phyloP scores from a whole-genome alignment of 2,329 filamentous ascomycete genomes.

The Geosmithia flava region DNA sequence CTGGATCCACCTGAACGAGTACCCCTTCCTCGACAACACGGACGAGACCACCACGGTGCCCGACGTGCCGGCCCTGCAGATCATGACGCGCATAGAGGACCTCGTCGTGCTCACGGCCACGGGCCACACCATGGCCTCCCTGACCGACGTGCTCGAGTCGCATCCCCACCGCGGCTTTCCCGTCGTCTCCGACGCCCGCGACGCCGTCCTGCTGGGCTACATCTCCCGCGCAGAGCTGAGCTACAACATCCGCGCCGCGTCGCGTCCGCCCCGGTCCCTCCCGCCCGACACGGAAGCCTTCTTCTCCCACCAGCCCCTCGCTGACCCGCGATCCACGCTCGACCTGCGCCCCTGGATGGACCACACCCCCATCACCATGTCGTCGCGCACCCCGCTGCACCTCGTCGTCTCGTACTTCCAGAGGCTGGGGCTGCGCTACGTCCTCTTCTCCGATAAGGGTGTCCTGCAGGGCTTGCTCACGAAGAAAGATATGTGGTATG shows the following conservation, averaged over 20 bases:
- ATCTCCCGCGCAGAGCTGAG: conserved; percentile 84
- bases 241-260: conserved; percentile 54
- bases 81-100: conserved; percentile 91
- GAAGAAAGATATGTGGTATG: conserved; percentile 95
- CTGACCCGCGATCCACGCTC: conserved; percentile 64
- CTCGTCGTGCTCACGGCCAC: conserved; percentile 77
- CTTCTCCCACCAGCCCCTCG: conserved; percentile 73
- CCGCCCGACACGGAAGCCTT: conserved; percentile 64
- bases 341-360: conserved; percentile 98
- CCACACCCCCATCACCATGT: conserved; percentile 87
- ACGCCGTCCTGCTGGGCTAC: conserved; percentile 77
- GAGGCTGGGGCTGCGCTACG: conserved; percentile 80
- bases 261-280: conserved; percentile 45
- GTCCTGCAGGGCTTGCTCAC: conserved; percentile 76
- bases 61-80: conserved; percentile 71
- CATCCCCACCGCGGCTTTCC: conserved; percentile 86
- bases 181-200: conserved; percentile 65
- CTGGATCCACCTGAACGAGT: conserved; percentile 94
- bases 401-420: conserved; percentile 91
- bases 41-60: conserved; percentile 65
- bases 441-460: conserved; percentile 76
- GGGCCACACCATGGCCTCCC: conserved; percentile 71
- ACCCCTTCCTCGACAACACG: conserved; percentile 87
- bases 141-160: conserved; percentile 57
- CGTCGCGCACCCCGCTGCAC: conserved; percentile 62